Evolutionary conservation across 2,329 filamentous ascomycete genomes (phyloP).

Genomic region (Trichophyton verrucosum): DNA sequence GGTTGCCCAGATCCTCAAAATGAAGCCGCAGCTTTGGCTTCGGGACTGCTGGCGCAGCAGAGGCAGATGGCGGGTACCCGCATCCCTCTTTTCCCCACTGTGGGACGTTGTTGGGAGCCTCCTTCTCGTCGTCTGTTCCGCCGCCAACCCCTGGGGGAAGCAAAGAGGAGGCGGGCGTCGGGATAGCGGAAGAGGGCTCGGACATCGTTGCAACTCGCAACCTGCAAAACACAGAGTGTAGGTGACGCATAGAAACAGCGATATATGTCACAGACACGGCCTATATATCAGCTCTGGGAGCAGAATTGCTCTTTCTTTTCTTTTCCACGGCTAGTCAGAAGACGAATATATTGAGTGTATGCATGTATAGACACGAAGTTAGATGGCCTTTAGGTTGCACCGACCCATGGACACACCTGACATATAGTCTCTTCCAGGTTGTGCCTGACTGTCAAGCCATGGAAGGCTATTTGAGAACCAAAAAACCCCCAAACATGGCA

Average conservation of each 20-base stretch:
- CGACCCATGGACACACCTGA: not conserved
- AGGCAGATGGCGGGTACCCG: not conserved
- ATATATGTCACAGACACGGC: not conserved
- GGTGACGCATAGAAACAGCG: not conserved
- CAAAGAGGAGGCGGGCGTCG: not conserved
- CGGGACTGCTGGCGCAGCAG: slow-evolving; percentile 12
- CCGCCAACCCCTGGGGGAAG: not conserved
- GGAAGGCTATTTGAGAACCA: not conserved
- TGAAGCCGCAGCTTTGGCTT: slow-evolving; percentile 27
- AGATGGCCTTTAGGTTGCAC: not conserved
- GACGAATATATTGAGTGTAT: not conserved
- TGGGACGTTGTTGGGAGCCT: not conserved
- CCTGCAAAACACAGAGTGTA: not conserved
- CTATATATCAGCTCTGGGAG: not conserved
- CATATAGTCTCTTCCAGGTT: not conserved
- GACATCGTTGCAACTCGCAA: not conserved
- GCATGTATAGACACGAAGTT: not conserved
- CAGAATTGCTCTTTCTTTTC: not conserved
- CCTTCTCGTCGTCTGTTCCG: not conserved
- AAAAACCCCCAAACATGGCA: not conserved
- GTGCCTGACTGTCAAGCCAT: not conserved
- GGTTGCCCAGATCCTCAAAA: slow-evolving; percentile 22
- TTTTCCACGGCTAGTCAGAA: not conserved
- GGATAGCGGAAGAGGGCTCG: not conserved
- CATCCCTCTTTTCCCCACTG: not conserved